Base-by-base conservation (phyloP, 192 early-diverging fungal genomes). In the Radiomyces spectabilis region DNA sequence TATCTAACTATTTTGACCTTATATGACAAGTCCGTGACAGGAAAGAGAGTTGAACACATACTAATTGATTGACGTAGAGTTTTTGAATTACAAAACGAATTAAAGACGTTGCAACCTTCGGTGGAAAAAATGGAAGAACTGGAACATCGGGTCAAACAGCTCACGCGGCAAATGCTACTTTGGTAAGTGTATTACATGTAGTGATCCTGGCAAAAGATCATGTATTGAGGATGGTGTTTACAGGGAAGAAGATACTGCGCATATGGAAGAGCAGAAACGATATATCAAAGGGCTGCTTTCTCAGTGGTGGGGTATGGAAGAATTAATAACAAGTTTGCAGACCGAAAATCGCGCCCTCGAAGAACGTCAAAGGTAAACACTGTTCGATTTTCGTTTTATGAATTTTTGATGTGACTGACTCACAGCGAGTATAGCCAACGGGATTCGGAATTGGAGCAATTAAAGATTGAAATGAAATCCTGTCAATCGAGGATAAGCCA, bases 121-220 rank as follows among this genome's bases (percentile, higher is more conserved):
- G 51, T 81, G 15, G 65, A 73, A 33, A 65, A 56, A 34, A 45
- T 76, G 47, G 58, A 64, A 30, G 76, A 78, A 37, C 74, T 74
- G 24, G 71, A 81, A 43, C 65, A 73, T 32, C 55, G 66, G 21
- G 68, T 78, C 15, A 38, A 74, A 39, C 73, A 76, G 40, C 55
- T 81, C 50, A 74, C 79, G 0, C 65, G 73, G 3, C 68, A 77
- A 38, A 51, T 80, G 41, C 35, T 77, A 2, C 55, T 75, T 3
- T 80, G 75, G 75, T 70, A 68, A 33, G 27, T 44, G 3, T 22
- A 27, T 15, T 49, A 6, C 5, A 10, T n/a, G n/a, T n/a, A n/a
- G n/a, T n/a, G n/a, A n/a, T n/a, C 24, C 16, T 18, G 22, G 18
- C 13, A 49, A 63, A 68, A 22, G 50, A 60, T 39, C 18, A 16